Conservation (phyloP, 2,329 filamentous ascomycete genomes). For the Colletotrichum horii region DNA sequence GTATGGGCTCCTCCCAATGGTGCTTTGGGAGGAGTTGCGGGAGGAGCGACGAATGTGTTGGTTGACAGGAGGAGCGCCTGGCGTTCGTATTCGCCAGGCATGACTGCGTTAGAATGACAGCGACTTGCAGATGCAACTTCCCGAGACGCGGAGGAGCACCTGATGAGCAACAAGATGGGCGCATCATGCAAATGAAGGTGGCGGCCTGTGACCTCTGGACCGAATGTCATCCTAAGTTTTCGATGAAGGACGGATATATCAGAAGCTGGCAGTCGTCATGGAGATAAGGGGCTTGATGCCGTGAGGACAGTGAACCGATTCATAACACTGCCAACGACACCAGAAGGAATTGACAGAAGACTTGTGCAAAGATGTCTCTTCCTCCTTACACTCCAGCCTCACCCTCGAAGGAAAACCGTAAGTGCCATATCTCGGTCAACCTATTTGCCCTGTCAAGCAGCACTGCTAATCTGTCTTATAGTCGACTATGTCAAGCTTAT, state of each 20-base stretch:
- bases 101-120: neutral
- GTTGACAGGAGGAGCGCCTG: neutral
- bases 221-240: fast-evolving
- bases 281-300: neutral
- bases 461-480: neutral
- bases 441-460: neutral
- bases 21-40: neutral
- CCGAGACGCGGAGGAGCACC: neutral
- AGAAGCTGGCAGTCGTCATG: neutral
- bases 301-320: neutral
- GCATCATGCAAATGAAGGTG: neutral
- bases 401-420: neutral
- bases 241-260: neutral
- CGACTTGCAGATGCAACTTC: neutral
- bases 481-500: conserved; percentile 31
- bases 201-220: neutral
- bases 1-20: neutral
- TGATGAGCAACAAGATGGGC: neutral
- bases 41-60: neutral
- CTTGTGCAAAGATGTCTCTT: neutral
- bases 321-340: neutral
- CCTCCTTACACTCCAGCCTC: neutral
- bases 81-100: neutral
- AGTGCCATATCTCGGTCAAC: neutral
- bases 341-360: neutral